phyloP scores from a whole-genome alignment of 192 early-diverging fungal genomes.

The Coemansia sp. region DNA sequence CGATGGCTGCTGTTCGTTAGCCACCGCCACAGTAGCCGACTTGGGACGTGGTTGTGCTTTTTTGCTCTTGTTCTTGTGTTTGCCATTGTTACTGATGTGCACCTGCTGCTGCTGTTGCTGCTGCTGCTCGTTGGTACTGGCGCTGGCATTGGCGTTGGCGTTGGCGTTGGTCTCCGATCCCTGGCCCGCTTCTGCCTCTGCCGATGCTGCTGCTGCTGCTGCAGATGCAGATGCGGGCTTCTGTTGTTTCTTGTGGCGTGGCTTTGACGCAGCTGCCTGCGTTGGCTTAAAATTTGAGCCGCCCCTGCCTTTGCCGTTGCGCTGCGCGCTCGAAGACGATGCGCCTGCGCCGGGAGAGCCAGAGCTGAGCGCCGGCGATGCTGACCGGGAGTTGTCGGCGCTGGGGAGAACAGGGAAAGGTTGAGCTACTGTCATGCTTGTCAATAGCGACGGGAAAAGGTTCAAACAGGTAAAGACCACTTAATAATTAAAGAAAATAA shows the following conservation, averaged over 20 bases:
- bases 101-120: not conserved
- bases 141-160: no score
- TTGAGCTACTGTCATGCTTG: constrained; percentile 21
- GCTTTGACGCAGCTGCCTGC: not conserved
- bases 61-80: not conserved
- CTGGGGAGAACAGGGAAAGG: constrained; percentile 41
- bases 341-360: not conserved
- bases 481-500: no score
- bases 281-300: not conserved
- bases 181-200: constrained; percentile 1
- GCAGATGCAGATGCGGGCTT: no score
- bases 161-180: constrained; percentile 13
- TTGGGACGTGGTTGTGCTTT: not conserved
- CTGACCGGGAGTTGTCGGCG: constrained; percentile 40
- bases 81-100: not conserved
- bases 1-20: no score
- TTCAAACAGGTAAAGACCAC: not conserved
- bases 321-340: not conserved
- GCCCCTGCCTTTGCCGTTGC: constrained; percentile 1
- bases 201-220: no score
- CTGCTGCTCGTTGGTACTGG: not conserved
- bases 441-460: not conserved
- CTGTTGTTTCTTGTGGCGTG: constrained; percentile 7
- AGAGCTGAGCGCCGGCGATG: constrained; percentile 24
- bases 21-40: no score